Evolutionary conservation across 2,329 filamentous ascomycete species (phyloP).

Genomic region (Trichoderma koningii): DNA sequence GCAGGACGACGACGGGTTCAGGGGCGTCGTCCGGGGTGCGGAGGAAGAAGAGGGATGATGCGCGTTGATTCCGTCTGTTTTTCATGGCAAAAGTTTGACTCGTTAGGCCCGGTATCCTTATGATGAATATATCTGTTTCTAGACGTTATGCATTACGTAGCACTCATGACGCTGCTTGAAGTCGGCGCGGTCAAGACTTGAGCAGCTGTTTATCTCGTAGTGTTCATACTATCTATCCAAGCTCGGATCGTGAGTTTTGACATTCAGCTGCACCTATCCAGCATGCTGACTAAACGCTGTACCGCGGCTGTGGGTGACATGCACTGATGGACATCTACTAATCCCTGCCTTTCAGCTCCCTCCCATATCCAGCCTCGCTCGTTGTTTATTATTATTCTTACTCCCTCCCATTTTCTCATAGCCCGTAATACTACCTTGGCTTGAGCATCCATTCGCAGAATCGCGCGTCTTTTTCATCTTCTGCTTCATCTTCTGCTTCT

Average conservation of each 20-base stretch:
- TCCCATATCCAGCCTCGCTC: slow-evolving; percentile 15
- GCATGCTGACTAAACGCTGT: slow-evolving; percentile 13
- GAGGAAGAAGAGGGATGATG: slow-evolving; percentile 40
- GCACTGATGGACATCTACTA: slow-evolving; percentile 1
- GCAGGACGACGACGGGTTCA: slow-evolving; percentile 6
- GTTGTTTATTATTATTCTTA: slow-evolving; percentile 19
- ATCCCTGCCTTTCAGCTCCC: slow-evolving; percentile 32
- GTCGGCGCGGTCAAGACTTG: too few species aligned
- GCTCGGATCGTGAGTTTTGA: too few species aligned
- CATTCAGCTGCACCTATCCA: too few species aligned
- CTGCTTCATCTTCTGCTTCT: not conserved
- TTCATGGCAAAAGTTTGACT: slow-evolving; percentile 19
- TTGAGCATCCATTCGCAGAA: not conserved
- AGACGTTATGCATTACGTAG: not conserved
- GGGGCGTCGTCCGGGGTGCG: slow-evolving; percentile 33
- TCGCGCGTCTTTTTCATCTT: not conserved
- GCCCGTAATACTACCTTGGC: not conserved
- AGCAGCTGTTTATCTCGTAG: too few species aligned
- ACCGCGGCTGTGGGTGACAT: slow-evolving; percentile 35
- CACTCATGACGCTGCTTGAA: not conserved
- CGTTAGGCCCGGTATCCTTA: slow-evolving; percentile 14
- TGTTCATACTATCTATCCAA: too few species aligned
- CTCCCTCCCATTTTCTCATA: not conserved
- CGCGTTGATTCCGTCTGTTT: slow-evolving; percentile 13
- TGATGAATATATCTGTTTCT: slow-evolving; percentile 2